A percentile compares a stretch with the other conserved stretches of the same genome.
These are phyloP conservation scores for Maudiozyma humilis DNA, from an alignment of 1,139 yeast species.

Conservation along the genomic window DNA sequence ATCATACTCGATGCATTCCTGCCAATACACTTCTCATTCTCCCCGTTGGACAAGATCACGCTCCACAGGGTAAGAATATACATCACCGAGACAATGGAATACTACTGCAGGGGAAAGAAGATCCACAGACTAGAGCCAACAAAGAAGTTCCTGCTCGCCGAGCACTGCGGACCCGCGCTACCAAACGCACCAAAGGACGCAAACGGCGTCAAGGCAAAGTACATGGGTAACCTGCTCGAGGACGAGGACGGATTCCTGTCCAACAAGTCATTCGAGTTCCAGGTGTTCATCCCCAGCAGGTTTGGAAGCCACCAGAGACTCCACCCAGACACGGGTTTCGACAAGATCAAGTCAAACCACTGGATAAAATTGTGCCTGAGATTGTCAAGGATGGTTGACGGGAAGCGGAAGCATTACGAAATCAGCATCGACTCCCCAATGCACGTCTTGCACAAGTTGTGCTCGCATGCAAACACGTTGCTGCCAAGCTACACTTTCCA, in stretches of 20 bases:
- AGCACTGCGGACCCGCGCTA: constrained; percentile 55
- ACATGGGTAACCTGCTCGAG: constrained; percentile 36
- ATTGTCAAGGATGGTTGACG: constrained; percentile 53
- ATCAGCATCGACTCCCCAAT: constrained; percentile 90
- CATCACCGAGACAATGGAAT: constrained; percentile 81
- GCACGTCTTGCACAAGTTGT: constrained; percentile 51
- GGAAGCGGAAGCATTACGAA: constrained; percentile 80
- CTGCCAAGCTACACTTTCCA: constrained; percentile 34
- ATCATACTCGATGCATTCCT: constrained; percentile 73
- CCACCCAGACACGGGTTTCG: constrained; percentile 51
- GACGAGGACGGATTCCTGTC: constrained; percentile 33
- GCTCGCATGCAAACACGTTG: constrained; percentile 69
- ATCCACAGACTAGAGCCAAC: constrained; percentile 90
- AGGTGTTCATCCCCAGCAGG: constrained; percentile 74
- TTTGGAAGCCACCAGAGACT: constrained; percentile 79
- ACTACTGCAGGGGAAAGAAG: constrained; percentile 73
- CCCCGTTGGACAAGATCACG: constrained; percentile 81
- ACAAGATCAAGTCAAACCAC: constrained; percentile 79
- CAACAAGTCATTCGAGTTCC: constrained; percentile 69
- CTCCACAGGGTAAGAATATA: constrained; percentile 80
- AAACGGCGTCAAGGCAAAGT: constrained; percentile 32
- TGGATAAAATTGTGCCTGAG: constrained; percentile 92
- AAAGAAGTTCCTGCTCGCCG: constrained; percentile 68
- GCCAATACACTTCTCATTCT: constrained; percentile 75
- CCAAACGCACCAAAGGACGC: constrained; percentile 26